phyloP scores from a whole-genome alignment of 306 rosid genomes.

The Sicyos edulis region DNA sequence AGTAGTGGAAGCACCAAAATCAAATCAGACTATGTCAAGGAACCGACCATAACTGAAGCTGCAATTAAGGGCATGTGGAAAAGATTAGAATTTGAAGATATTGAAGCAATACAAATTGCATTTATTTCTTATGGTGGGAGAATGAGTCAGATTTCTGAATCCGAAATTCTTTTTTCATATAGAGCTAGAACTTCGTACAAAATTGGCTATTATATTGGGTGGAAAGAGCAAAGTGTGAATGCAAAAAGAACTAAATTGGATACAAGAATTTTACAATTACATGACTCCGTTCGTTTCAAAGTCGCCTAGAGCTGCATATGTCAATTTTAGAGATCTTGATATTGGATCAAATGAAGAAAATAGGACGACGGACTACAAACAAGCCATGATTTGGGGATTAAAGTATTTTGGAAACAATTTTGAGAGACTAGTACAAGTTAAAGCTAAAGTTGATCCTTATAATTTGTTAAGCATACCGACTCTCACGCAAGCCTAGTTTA shows the following conservation, averaged over 20 bases:
- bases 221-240: not conserved
- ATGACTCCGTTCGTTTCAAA: not conserved
- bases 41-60: constrained; percentile 41
- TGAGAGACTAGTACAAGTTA: not conserved
- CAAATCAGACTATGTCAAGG: constrained; percentile 56
- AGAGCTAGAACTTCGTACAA: too few relatives aligned
- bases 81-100: constrained; percentile 31
- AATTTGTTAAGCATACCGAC: not conserved
- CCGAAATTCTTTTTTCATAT: too few relatives aligned
- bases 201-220: too few relatives aligned
- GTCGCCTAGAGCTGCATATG: not conserved
- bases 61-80: constrained; percentile 18
- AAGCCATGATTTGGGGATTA: not conserved
- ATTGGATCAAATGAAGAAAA: not conserved
- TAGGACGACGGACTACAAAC: not conserved
- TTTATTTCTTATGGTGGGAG: not conserved
- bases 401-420: not conserved
- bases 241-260: not conserved
- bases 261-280: not conserved
- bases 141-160: too few relatives aligned
- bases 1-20: constrained; percentile 12
- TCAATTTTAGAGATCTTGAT: not conserved
- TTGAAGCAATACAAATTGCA: constrained; percentile 25
- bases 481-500: not conserved
- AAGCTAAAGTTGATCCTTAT: not conserved